Evolutionary conservation across 495 filamentous ascomycete species (phyloP), one percentile per base, ranked within the genome.

Genomic region (Xylaria sp.): DNA sequence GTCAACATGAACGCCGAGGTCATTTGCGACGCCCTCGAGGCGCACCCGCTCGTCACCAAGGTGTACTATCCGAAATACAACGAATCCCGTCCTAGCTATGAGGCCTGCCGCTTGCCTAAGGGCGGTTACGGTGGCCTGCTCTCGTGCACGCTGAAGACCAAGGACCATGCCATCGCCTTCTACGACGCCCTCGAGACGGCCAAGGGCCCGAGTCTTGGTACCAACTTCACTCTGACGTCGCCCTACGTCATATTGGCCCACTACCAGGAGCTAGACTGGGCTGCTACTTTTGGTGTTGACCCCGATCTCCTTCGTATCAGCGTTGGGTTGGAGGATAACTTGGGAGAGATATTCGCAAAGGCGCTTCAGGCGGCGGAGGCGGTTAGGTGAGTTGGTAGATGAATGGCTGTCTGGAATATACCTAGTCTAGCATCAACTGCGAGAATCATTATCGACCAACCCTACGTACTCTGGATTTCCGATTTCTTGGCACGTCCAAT

Each of bases 181-280:
- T 97, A 91, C 83, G 94, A 99, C 78, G 86, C 87, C 21, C 80
- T 99, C 9, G 91, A 97, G 73, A 94, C 94, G 0, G 88, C 91
- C 41, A 99, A 99, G 80, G 96, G 96, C 0, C 96, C 96, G 0
- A 97, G 95, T 77, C 85, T 99, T 29, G 96, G 96, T 0, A 98
- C 97, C 0, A 99, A 99, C 76, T 98, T 99, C 80, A 98, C 96
- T 0, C 83, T 99, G 59, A 90, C 80, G 24, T 97, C 90, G 44
- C 96, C 97, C 11, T 99, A 97, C 74, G 93, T 95, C 37, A 81
- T 99, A 19, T 81, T 99, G 33, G 97, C 97, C 29, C 97, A 99
- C 78, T 99, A 96, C 71, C 83, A 88, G 67, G 97, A 99, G 85
- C 79, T 98, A 17, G 93, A 97, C 41, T 99, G 96, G 93, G 93